Conservation (phyloP, 768 basidiomycete genomes). For the Candolleomyces aberdarensis region DNA sequence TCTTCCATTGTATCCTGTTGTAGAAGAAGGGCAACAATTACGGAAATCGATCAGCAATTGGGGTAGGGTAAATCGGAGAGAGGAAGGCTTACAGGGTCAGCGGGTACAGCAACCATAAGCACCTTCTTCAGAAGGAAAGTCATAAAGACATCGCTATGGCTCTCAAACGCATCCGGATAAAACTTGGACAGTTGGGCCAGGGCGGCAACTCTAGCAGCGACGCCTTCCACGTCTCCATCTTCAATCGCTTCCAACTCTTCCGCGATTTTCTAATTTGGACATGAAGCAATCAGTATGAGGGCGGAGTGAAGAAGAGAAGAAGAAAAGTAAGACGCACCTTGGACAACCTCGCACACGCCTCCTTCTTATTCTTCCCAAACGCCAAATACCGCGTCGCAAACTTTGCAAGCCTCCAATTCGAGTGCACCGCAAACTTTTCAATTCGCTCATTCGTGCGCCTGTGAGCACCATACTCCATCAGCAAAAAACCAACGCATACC, state of each 20-base stretch:
- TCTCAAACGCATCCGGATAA: conserved; percentile 72
- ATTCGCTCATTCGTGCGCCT: conserved; percentile 71
- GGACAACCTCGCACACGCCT: conserved; percentile 52
- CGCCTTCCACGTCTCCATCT: conserved; percentile 38
- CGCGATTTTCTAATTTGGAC: conserved; percentile 50
- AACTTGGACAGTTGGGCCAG: conserved; percentile 72
- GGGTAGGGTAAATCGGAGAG: neutral
- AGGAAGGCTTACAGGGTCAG: conserved; percentile 40
- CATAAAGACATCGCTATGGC: conserved; percentile 72
- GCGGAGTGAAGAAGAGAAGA: neutral
- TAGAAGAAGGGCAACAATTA: neutral
- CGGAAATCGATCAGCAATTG: neutral
- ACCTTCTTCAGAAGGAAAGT: conserved; percentile 67
- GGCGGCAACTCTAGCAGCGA: conserved; percentile 68
- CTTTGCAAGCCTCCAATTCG: conserved; percentile 71
- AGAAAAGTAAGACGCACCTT: conserved; percentile 44
- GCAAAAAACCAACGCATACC: neutral
- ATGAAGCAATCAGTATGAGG: neutral
- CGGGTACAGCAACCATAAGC: conserved; percentile 53
- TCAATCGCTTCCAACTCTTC: conserved; percentile 45
- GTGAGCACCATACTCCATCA: conserved; percentile 1
- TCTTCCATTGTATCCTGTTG: conserved; percentile 57
- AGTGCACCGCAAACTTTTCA: conserved; percentile 53
- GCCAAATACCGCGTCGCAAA: conserved; percentile 79
- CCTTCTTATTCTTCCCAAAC: conserved; percentile 49